These are phyloP conservation scores for Paraphaeosphaeria sporulosa DNA, from an alignment of 2,329 filamentous ascomycete species.

Conservation along the genomic window DNA sequence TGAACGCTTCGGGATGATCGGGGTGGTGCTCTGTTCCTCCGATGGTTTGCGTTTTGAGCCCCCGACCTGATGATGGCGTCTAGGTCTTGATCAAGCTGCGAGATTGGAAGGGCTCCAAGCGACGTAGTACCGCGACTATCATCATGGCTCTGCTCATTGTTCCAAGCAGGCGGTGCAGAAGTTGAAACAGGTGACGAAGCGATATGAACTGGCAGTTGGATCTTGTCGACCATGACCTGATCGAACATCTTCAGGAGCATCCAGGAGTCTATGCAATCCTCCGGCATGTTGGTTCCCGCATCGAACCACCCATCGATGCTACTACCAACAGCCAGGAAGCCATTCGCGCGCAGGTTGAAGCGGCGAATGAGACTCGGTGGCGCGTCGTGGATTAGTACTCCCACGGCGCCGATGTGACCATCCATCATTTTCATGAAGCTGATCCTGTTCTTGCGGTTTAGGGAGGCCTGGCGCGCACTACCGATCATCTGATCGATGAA, in stretches of 20 bases:
- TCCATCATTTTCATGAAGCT: not conserved
- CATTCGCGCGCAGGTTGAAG: not conserved
- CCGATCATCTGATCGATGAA: not conserved
- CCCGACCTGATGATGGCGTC: not conserved
- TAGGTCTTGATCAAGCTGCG: not conserved
- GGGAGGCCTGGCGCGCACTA: not conserved
- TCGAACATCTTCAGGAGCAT: not conserved
- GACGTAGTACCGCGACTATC: no score
- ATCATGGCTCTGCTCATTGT: no score
- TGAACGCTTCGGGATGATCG: no score
- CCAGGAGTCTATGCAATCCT: not conserved
- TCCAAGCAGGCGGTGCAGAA: not conserved
- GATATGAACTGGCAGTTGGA: not conserved
- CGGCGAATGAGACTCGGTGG: not conserved
- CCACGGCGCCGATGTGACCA: not conserved
- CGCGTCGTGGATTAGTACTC: not conserved
- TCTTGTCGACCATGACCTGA: not conserved
- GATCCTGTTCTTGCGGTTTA: not conserved
- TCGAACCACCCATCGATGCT: not conserved
- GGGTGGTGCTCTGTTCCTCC: not conserved
- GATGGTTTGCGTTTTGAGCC: not conserved
- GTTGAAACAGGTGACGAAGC: not conserved
- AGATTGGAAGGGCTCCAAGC: not conserved
- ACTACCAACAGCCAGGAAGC: not conserved
- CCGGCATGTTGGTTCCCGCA: not conserved